Percentiles rank a stretch among this genome's conserved stretches.
Evolutionary conservation across 2,329 filamentous ascomycete species (phyloP).

Genomic region (Alternaria gaisen): DNA sequence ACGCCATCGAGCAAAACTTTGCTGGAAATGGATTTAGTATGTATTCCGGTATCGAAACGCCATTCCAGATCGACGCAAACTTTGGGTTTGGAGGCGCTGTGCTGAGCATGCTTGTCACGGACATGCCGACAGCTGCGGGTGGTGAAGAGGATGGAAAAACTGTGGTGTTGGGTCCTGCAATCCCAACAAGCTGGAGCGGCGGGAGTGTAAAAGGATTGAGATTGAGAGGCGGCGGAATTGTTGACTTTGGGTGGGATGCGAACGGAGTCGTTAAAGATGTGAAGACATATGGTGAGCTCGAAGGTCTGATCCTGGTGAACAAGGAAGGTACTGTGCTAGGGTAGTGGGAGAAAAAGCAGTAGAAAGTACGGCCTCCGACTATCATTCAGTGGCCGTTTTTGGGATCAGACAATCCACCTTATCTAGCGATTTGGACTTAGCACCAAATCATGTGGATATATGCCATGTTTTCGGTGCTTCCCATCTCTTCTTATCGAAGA

Average conservation of each 20-base stretch:
- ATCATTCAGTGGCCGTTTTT: background rate
- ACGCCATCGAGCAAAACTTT: constrained; percentile 61
- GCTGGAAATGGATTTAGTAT: constrained; percentile 62
- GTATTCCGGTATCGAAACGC: constrained; percentile 57
- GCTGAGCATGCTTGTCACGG: constrained; percentile 62
- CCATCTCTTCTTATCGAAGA: background rate
- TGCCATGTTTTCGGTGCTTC: background rate
- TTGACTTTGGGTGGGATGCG: constrained; percentile 58
- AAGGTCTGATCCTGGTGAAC: constrained; percentile 22
- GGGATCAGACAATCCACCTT: background rate
- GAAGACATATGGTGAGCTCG: background rate
- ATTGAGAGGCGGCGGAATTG: constrained; percentile 55
- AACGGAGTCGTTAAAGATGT: constrained; percentile 47
- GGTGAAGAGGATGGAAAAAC: constrained; percentile 31
- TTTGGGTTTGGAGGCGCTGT: constrained; percentile 65
- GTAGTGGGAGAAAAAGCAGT: background rate
- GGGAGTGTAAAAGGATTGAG: constrained; percentile 58
- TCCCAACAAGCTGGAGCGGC: constrained; percentile 56
- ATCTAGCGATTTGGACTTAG: background rate
- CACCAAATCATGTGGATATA: background rate
- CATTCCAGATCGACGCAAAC: constrained; percentile 69
- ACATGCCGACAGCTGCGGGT: constrained; percentile 50
- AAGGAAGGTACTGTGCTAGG: constrained; percentile 13
- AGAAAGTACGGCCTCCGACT: background rate
- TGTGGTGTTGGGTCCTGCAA: constrained; percentile 60